Evolutionary conservation across 495 filamentous ascomycete species (phyloP), one percentile per base, ranked within the genome.

Genomic region (Delitschia confertaspora): DNA sequence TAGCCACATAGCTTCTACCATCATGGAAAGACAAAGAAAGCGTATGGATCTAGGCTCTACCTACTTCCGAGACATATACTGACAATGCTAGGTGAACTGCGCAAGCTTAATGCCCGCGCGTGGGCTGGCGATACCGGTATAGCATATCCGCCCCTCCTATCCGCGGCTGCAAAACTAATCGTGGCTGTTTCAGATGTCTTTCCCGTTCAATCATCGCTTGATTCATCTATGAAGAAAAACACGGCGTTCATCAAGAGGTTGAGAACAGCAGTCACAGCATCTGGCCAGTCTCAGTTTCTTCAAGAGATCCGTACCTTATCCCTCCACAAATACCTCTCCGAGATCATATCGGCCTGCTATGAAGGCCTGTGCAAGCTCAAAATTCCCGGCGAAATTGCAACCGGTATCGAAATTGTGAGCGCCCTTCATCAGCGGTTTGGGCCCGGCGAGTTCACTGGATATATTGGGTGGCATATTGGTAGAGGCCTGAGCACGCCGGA

Each of bases 171-270:
- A 45, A 56, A 25, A 33, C 47, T 58, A 16, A 57, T 49, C 27
- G 50, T 46, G 18, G 38, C 17, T 50, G 29, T n/a, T n/a, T n/a
- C 55, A 95, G 89, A 83, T 68, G 65, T 93, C 23, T 93, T 93
- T 60, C 72, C 78, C 24, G 78, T 88, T 46, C 75, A 71, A 62
- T 72, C 75, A 43, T 84, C 86, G 19, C 80, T 99, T 49, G 93
- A 99, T 62, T 94, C 93, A 13, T 89, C 88, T 22, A 73, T 99
- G 55, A 96, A 95, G 71, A 99, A 96, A 66, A 99, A 99, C 58
- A 99, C 91, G 9, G 88, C 89, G 45, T 95, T 96, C 63, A 99
- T 99, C 62, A 95, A 95, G 64, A 83, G 93, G 39, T 72, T 96
- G 24, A 85, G 91, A 25, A 95, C 91, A 20, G 84, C 87, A 29